These are phyloP conservation scores for Fusarium miscanthi DNA, from an alignment of 2,329 filamentous ascomycete species.

Conservation along the genomic window DNA sequence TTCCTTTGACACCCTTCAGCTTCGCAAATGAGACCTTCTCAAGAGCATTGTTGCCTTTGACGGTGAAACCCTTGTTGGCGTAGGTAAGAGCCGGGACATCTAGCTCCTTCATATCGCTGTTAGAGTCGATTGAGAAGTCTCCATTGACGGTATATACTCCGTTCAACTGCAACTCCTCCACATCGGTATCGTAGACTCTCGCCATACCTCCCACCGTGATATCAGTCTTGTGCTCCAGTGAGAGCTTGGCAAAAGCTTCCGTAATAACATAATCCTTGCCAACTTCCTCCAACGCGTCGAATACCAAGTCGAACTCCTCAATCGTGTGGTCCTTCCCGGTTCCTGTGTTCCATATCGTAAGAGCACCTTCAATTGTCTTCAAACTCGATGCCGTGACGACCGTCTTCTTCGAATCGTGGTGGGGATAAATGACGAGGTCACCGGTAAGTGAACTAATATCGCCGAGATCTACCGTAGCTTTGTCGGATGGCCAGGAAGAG, in stretches of 20 bases:
- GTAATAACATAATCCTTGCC: slow-evolving; percentile 41
- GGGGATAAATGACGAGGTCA: slow-evolving; percentile 43
- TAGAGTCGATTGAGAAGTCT: slow-evolving; percentile 43
- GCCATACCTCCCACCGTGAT: slow-evolving; percentile 37
- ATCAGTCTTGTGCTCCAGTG: slow-evolving; percentile 34
- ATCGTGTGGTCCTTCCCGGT: slow-evolving; percentile 24
- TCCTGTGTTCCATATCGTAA: slow-evolving; percentile 43
- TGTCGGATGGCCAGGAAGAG: slow-evolving; percentile 38
- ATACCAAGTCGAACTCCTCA: slow-evolving; percentile 32
- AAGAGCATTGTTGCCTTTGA: slow-evolving; percentile 40
- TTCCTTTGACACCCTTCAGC: slow-evolving; percentile 41
- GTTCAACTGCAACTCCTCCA: slow-evolving; percentile 32
- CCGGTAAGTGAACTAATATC: slow-evolving; percentile 37
- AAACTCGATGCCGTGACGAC: slow-evolving; percentile 36
- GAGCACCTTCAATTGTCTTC: slow-evolving; percentile 34
- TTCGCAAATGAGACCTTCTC: slow-evolving; percentile 37
- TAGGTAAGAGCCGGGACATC: slow-evolving; percentile 30
- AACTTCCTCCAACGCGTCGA: slow-evolving; percentile 37
- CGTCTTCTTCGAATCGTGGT: slow-evolving; percentile 40
- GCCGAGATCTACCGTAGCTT: slow-evolving; percentile 43
- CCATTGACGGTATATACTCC: slow-evolving; percentile 41
- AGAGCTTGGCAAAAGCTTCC: slow-evolving; percentile 33
- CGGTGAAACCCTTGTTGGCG: slow-evolving; percentile 37
- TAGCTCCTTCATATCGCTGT: slow-evolving; percentile 34
- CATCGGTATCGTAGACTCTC: slow-evolving; percentile 39